Base-by-base conservation (phyloP, 805 yeast species). In the Ascoidea rubescens region DNA sequence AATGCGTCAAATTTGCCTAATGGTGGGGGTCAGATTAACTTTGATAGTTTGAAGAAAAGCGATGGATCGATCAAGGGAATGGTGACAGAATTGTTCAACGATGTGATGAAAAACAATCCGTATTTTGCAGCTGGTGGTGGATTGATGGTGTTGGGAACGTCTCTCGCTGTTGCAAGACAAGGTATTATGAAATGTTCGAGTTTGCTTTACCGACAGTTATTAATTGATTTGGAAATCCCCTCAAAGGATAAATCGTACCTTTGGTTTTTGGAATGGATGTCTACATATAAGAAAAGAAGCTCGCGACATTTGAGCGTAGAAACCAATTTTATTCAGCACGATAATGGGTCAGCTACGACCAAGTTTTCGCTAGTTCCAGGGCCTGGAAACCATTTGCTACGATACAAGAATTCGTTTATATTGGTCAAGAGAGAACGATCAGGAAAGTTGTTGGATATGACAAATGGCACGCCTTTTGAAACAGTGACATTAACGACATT, bases 101-200 rank as follows among this genome's bases (percentile, higher is more conserved):
- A 78, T 52, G 76, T 80, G 2, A 71, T 85, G 54, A 73, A 73
- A 28, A 75, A 78, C 44, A 91, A 91, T 64, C 98, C 97, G n/a
- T 89, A 88, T 65, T 91, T 93, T 70, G 93, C 97, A 1, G 99
- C 98, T 0, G 99, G 99, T 61, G 96, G 97, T 60, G 99, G 99
- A 0, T 71, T 93, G 46, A 93, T 93, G 99, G 71, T 90, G 4
- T 70, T 93, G 2, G 99, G 99, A n/a, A 89, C 96, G 0, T 84
- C 82, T 0, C 67, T 93, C 42, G 95, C 96, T 0, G 59, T 88
- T 5, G 80, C 87, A 0, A 72, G 96, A 50, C 81, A 78, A 53
- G 88, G 87, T 1, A 66, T 84, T 1, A 71, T 78, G 47, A 75
- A 82, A 50, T 70, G 80, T 1, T 79, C 91, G 1, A 71, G 79